Evolutionary conservation across 2,329 filamentous ascomycete genomes (phyloP), one percentile per base, ranked within the genome.

Genomic region (Clonostachys byssicola): DNA sequence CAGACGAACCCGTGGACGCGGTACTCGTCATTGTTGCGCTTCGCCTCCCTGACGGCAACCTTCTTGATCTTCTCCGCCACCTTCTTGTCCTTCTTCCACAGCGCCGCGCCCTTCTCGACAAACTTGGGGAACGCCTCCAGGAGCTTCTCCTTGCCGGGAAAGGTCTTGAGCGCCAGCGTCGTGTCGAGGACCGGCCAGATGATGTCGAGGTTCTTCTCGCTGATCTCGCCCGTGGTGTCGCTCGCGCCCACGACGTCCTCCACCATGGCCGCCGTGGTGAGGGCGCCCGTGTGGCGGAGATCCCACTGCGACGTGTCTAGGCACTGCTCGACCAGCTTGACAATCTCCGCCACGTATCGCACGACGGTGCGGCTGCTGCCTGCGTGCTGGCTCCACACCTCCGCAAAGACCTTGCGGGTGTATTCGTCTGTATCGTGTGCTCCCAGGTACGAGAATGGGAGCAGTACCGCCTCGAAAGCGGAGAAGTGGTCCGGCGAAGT

Each of bases 361-460:
- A 87, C 79, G 6, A 96, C 89, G 0, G 89, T 86, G 33, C 92
- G 83, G 34, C 80, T 83, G 41, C 90, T 92, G 44, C 92, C 92
- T 1, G 95, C 92, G 59, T 95, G 92, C 56, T 96, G 89, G 43
- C 81, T 80, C 94, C 94, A 99, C 0, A 91, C 89, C 48, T 91
- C 87, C 36, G 82, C 75, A 60, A 95, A 95, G n/a, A 84, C 80
- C 53, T 89, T 86, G 47, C 80, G 78, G 5, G 92, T 88, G 54
- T 90, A 86, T 45, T 88, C 85, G 57, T 95, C 85, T 1, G 80
- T 82, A 60, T 99, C 94, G 58, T 96, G 88, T 58, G 90, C 89
- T 3, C 83, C 90, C 30, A 97, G 75, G 61, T 95, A 99, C 3
- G 92, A 80, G 56, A 97, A 92, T 0, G 94, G 94, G 4, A 99